Evolutionary conservation across 495 filamentous ascomycete genomes (phyloP), one percentile per base, ranked within the genome.

Genomic region (Aspergillus sclerotiicarbonarius): DNA sequence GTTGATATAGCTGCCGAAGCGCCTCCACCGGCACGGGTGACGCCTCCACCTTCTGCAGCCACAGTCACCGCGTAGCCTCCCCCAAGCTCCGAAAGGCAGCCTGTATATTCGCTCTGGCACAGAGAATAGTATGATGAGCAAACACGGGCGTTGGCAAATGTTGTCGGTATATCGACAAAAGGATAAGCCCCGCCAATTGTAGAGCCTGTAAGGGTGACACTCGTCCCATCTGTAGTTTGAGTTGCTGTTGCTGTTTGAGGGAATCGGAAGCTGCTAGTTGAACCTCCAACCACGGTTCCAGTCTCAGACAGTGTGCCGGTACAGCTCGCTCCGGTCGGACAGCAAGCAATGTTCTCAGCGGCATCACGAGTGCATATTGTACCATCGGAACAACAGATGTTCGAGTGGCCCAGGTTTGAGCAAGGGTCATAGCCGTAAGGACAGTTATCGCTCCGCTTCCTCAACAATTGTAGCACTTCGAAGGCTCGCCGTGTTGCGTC

Each of bases 71-170:
- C 75, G 41, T 79, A 78, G 15, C 68, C 68, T 12, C 78, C 84
- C 33, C 75, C 78, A 45, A 90, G 69, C 19, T 76, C 75, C n/a
- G 77, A 73, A 0, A 86, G 82, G 62, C 89, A 92, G 30, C 76
- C 79, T 16, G 74, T 71, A 62, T 85, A 88, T 63, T 89, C 87
- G 33, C 73, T 77, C 64, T 83, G 76, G 66, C 88, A 92, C 47
- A 82, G 75, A 37, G 77, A 82, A 68, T 86, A 82, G 62, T 88
- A 88, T 12, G 84, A 82, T 1, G 86, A 82, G 72, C 89, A 92
- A 9, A 76, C 75, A n/a, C 75, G 81, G 16, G 80, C 71, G 59
- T 89, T 83, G 48, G 74, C 65, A 59, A 90, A 90, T 43, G 79
- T 80, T 1, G 88, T 90, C 31, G 85, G 83, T 53, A 90, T 77